Conservation (phyloP, 2,329 filamentous ascomycete species). For the Penicillium palitans region DNA sequence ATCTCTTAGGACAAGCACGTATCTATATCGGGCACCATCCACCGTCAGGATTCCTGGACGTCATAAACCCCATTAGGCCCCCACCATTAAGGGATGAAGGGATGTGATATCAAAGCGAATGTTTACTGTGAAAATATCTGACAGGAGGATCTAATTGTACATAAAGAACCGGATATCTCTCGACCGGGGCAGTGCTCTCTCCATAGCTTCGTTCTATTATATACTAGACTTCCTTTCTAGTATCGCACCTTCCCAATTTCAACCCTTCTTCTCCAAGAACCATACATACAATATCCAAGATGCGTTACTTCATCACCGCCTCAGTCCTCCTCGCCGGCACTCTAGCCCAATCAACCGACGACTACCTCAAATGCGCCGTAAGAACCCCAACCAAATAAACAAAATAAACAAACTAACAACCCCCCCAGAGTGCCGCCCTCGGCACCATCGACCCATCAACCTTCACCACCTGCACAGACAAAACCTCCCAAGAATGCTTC, state of each 20-base stretch:
- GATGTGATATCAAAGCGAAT: slow-evolving; percentile 14
- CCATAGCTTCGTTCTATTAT: background rate
- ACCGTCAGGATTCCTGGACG: slow-evolving; percentile 19
- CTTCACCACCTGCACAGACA: slow-evolving; percentile 11
- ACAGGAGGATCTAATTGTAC: slow-evolving; percentile 1
- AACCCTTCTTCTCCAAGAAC: background rate
- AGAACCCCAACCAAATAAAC: background rate
- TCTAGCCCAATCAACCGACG: slow-evolving; percentile 7
- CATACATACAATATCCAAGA: slow-evolving; percentile 8
- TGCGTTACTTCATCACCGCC: slow-evolving; percentile 23
- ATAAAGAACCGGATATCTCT: slow-evolving; percentile 9
- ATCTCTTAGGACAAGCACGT: slow-evolving; percentile 1
- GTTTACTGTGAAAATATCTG: slow-evolving; percentile 8
- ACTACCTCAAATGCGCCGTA: slow-evolving; percentile 22
- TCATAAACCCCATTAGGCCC: slow-evolving; percentile 10
- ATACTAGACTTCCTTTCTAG: background rate
- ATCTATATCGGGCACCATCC: slow-evolving; percentile 3
- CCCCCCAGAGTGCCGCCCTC: slow-evolving; percentile 11
- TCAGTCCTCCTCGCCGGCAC: slow-evolving; percentile 19
- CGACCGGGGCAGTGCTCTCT: too few relatives aligned
- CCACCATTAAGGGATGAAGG: slow-evolving; percentile 18
- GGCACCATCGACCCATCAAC: slow-evolving; percentile 6
- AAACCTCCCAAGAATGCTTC: slow-evolving; percentile 17
- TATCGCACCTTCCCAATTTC: background rate
- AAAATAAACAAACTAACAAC: background rate